Evolutionary conservation across 2,329 filamentous ascomycete species (phyloP), one percentile per base, ranked within the genome.

Genomic region (Thyridium curvatum): DNA sequence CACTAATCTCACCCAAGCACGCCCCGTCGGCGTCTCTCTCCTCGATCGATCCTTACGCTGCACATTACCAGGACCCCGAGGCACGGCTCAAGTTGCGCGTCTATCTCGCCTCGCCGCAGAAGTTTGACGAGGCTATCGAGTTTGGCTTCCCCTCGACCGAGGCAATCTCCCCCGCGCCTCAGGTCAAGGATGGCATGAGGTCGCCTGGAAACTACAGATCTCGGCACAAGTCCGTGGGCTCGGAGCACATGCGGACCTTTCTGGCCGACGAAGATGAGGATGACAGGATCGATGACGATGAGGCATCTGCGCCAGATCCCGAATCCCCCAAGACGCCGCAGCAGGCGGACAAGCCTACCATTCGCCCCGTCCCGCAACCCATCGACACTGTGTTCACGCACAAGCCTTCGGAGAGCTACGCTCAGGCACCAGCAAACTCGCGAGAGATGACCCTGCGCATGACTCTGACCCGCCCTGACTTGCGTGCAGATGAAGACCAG

Each of bases 361-460:
- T 53, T 32, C 56, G 55, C 35, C 54, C 58, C 2, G 38, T 56
- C 12, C 49, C 53, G 13, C 51, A 53, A 8, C 56, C 58, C 26
- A 49, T 53, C 15, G 46, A 50, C 16, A 46, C 52, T 12, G 43
- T 47, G 18, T 49, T 54, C 38, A 50, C 54, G 29, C 45, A 51
- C 41, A 63, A 62, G 44, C 48, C 52, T n/a, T 54, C 62, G 4
- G 58, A 57, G 12, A 56, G 54, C 41, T 72, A 73, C 49, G 61
- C 66, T 10, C 73, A 77, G 35, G 69, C 68, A 5, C 64, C 75
- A 3, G 65, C 72, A 0, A 71, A 74, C 28, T 83, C 78, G 40
- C 77, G 90, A 28, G 90, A 97, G 60, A 96, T 96, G 90, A 97
- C 93, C 3, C 65, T 97, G 35, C 86, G 90, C 35, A 94, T 97